Evolutionary conservation across 495 filamentous ascomycete genomes (phyloP), one percentile per base, ranked within the genome.

Genomic region (Aspergillus avenaceus): DNA sequence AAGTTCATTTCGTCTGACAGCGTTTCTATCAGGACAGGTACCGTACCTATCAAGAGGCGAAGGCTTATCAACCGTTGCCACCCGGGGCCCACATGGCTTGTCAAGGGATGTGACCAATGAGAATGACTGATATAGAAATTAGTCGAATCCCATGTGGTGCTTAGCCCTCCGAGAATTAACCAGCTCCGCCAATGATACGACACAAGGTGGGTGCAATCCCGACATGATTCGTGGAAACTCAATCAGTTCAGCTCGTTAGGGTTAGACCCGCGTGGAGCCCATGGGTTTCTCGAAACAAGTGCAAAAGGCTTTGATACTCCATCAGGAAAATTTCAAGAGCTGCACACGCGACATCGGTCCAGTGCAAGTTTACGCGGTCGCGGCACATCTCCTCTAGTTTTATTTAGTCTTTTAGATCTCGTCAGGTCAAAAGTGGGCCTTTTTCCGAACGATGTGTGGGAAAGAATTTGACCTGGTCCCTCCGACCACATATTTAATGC

Each of bases 401-500:
- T n/a, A n/a, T n/a, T n/a, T n/a, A n/a, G n/a, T n/a, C n/a, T n/a
- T n/a, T 37, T 34, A 31, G 49, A 51, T 45, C 49, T 36, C 34
- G 50, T 47, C 29, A 28, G 24, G 28, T 36, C 23, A 38, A 28
- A 13, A 21, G 53, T 55, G 53, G 53, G 37, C 52, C 52, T 34
- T 13, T 32, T 26, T n/a, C n/a, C 13, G 0, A 26, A 27, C 3
- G 26, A 32, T 44, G 29, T 32, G 44, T 36, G 38, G 34, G 29
- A 23, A 52, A 52, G 40, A 45, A 41, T 50, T 55, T 49, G 51
- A 48, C 50, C 8, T 21, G 16, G 49, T 41, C 44, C 25, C 19
- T 49, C 54, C 51, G 42, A 47, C 9, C 46, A 49, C 38, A 47
- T 60, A 56, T 53, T 46, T 60, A 60, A 54, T 52, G 18, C 45